These are phyloP conservation scores for Thoreauomyces humboldtii DNA, from an alignment of 192 early-diverging fungal species.

Conservation along the genomic window DNA sequence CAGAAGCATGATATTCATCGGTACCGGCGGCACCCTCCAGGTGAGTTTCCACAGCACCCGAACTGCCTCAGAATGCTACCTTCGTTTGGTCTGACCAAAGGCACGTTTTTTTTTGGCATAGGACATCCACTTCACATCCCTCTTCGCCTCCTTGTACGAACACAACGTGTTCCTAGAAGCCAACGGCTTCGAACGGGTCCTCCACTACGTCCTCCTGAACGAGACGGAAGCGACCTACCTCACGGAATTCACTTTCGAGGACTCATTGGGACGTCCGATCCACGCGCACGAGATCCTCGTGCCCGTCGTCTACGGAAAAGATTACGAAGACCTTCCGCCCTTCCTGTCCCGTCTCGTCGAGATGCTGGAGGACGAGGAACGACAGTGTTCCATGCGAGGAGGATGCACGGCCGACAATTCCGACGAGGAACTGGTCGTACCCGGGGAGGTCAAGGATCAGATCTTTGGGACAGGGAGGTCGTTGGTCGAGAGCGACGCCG, in stretches of 20 bases:
- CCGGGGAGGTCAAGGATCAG: slow-evolving; percentile 1
- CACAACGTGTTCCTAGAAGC: slow-evolving; percentile 25
- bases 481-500: slow-evolving; percentile 4
- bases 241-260: slow-evolving; percentile 25
- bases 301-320: slow-evolving; percentile 23
- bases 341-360: slow-evolving; percentile 3
- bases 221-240: slow-evolving; percentile 11
- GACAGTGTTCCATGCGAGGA: background rate
- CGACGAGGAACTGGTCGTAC: background rate
- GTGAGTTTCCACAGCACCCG: too few relatives aligned
- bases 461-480: slow-evolving; percentile 14
- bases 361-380: slow-evolving; percentile 22
- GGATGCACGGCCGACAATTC: background rate
- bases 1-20: slow-evolving; percentile 30
- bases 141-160: slow-evolving; percentile 25
- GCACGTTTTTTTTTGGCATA: background rate
- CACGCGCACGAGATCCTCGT: slow-evolving; percentile 30
- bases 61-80: too few relatives aligned
- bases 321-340: slow-evolving; percentile 12
- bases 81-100: background rate
- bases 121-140: slow-evolving; percentile 26
- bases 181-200: slow-evolving; percentile 23
- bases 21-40: slow-evolving; percentile 21
- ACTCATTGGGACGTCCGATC: slow-evolving; percentile 20
- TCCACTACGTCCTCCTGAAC: slow-evolving; percentile 28